Base-by-base conservation (phyloP, 2,329 filamentous ascomycete species). In the Aspergillus phoenicis region DNA sequence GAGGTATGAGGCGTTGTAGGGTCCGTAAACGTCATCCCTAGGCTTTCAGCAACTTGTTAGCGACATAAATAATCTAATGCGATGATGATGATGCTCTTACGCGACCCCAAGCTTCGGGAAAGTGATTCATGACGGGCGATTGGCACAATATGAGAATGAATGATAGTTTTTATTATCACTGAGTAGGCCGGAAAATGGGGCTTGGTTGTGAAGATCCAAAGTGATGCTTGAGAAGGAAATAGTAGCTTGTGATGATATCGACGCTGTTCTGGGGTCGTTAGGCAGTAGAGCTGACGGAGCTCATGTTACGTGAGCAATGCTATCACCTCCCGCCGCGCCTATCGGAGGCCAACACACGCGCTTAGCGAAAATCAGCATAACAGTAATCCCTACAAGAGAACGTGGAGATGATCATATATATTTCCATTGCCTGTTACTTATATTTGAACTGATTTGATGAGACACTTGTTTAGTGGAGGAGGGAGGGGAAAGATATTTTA, bases 1-100 rank as follows among this genome's bases (percentile, higher is more conserved):
- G 75, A 98, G 89, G 78, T 94, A 93, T 61, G 93, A 91, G 74
- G 84, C 82, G 81, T 98, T 91, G 80, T 99, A 99, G 72, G 90
- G 84, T 71, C 95, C 95, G 81, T 98, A 99, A 74, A 98, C 85
- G 79, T 99, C 95, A 80, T 99, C 91, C 85, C 95, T 90, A 75
- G 95, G 95, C 95, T 99, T 63, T 22, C 51, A 56, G 73, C 64
- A 58, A 62, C 60, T 69, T 80, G 72, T 82, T 77, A 82, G 78
- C 57, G 55, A 62, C 15, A 58, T 28, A 51, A 24, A 28, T 53
- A 60, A 20, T 52, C 22, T 48, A 22, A 45, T 43, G 59, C 56
- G 56, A 63, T 56, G 58, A 60, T 64, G 56, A 63, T 56, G 58
- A 60, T 64, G 63, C 65, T 65, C 67, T 68, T 66, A 88, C 86